Base-by-base conservation (phyloP, 2,329 filamentous ascomycete species). In the Neophaeococcomyces mojaviensis region DNA sequence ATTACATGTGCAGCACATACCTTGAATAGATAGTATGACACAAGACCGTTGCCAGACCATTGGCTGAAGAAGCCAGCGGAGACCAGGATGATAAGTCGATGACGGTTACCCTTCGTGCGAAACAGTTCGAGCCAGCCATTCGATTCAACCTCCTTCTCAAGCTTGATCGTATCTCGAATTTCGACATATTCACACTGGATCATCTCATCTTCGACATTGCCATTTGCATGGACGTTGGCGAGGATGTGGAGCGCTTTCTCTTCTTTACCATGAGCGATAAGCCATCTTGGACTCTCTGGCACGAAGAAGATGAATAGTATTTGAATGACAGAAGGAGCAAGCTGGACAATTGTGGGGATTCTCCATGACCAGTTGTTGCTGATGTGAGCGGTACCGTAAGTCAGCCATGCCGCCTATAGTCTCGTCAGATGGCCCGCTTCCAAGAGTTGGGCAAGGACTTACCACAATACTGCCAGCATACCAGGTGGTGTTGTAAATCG, bases 331-430 rank as follows among this genome's bases (percentile, higher is more conserved):
- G 82, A 72, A 1, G 79, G 78, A 0, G 81, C 62, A 38, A 82
- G 82, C 56, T 85, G 81, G 58, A 81, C 80, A 0, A 79, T 78
- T 39, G 84, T 74, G 0, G 79, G 80, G 49, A 84, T 81, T 1
- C 79, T 67, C 78, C 80, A 83, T 4, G 70, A 64, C 56, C 64
- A 73, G 60, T 73, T 57, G 58, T 50, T 71, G 31, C 62, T 43
- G 46, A 76, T 72, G 51, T 68, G 54, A 37, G 63, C 68, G 56
- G 60, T 65, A 19, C 71, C 72, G 47, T 67, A 76, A n/a, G 70
- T 71, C 30, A 76, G 61, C 30, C 68, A 64, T 10, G 72, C 69
- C 1, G 73, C 13, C 9, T 7, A n/a, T 9, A 9, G 35, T 38
- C 24, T 20, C n/a, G 6, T 12, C 4, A 20, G 35, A 8, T 38